Evolutionary conservation across 495 filamentous ascomycete species (phyloP).

Genomic region (Melanomma pulvis-pyrius): DNA sequence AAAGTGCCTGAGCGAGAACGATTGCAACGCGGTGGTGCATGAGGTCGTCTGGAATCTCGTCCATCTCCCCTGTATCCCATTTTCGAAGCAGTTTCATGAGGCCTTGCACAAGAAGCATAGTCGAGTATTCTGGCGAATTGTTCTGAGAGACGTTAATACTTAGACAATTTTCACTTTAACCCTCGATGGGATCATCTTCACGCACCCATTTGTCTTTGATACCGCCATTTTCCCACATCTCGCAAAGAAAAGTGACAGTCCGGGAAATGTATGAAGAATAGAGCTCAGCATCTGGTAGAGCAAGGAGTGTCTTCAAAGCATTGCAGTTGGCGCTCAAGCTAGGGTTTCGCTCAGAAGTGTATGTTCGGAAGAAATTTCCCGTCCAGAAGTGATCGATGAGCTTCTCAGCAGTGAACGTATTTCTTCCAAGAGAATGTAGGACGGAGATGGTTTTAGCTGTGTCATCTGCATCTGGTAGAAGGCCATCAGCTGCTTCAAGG

Average conservation of each 20-base stretch:
- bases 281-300: not conserved
- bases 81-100: not conserved
- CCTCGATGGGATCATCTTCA: not conserved
- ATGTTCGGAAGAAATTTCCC: not conserved
- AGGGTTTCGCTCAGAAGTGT: conserved; percentile 1
- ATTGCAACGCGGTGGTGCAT: not conserved
- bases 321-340: conserved; percentile 10
- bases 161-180: not conserved
- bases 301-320: not conserved
- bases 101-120: not conserved
- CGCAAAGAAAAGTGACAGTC: not conserved
- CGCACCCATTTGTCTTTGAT: conserved; percentile 15
- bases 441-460: no score
- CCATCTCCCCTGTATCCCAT: not conserved
- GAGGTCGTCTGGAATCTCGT: not conserved
- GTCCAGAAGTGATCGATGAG: conserved; percentile 1
- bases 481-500: no score
- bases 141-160: not conserved
- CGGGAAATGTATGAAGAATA: not conserved
- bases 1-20: not conserved
- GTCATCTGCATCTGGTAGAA: no score
- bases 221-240: not conserved
- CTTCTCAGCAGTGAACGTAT: not conserved
- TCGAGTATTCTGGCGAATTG: conserved; percentile 2
- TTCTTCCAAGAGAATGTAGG: not conserved